These are phyloP conservation scores for Tolypocladium cylindrosporum DNA, from an alignment of 2,329 filamentous ascomycete species.

Conservation along the genomic window DNA sequence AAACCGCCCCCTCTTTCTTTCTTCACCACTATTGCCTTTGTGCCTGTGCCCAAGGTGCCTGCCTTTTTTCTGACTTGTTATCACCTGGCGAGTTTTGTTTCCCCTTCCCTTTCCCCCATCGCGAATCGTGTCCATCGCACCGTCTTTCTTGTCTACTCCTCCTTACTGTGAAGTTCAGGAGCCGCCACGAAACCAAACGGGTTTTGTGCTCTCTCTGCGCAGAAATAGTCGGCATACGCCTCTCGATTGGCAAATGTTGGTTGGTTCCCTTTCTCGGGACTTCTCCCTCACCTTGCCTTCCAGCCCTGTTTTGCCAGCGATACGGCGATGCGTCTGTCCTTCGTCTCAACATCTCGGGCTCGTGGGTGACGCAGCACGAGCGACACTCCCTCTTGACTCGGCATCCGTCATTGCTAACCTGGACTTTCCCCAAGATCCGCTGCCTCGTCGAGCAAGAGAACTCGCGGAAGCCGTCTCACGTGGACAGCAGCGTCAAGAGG, in stretches of 20 bases:
- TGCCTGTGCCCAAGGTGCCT: not conserved
- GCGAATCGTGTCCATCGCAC: not conserved
- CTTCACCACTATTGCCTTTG: not conserved
- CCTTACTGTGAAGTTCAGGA: not conserved
- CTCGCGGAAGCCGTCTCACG: slow-evolving; percentile 1
- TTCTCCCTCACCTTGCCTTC: not conserved
- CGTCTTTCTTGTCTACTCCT: not conserved
- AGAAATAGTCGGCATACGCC: not conserved
- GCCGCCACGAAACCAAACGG: not conserved
- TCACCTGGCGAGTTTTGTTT: no score
- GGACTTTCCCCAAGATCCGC: slow-evolving; percentile 17
- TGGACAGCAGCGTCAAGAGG: not conserved
- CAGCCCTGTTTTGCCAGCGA: not conserved
- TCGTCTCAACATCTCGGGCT: not conserved
- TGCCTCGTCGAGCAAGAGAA: slow-evolving; percentile 5
- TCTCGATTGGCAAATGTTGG: not conserved
- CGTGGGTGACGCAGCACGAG: not conserved
- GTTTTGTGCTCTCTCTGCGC: not conserved
- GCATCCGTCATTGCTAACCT: slow-evolving; percentile 12
- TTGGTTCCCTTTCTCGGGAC: not conserved
- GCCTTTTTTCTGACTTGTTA: not conserved
- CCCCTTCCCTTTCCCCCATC: not conserved
- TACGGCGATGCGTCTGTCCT: not conserved
- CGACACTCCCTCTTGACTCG: not conserved
- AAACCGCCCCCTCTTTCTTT: not conserved